phyloP scores from a whole-genome alignment of 345 rosid species.

The Bretschneidera sinensis region DNA sequence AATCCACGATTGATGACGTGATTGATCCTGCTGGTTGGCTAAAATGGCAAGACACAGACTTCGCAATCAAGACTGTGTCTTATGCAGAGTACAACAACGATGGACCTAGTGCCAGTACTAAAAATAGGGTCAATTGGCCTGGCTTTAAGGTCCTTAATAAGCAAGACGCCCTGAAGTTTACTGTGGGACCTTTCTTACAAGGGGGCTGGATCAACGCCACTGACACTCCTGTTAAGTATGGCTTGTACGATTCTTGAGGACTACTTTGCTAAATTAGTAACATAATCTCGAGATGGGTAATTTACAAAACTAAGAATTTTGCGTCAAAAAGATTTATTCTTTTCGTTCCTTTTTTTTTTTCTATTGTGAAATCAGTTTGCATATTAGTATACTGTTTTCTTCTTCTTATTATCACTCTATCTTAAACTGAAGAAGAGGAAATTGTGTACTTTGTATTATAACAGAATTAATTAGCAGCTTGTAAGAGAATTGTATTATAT shows the following conservation, averaged over 20 bases:
- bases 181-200: slow-evolving; percentile 54
- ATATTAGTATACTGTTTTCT: too few species aligned
- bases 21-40: slow-evolving; percentile 77
- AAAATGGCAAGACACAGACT: slow-evolving; percentile 47
- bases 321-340: neutral
- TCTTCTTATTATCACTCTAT: neutral
- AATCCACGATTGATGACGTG: slow-evolving; percentile 53
- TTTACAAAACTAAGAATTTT: too few species aligned
- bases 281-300: too few species aligned
- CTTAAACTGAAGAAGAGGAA: neutral
- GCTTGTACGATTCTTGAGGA: slow-evolving; percentile 25
- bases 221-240: slow-evolving; percentile 38
- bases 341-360: neutral
- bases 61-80: slow-evolving; percentile 43
- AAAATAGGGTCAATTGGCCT: slow-evolving; percentile 64
- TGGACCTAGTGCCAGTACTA: slow-evolving; percentile 48
- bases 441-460: too few species aligned
- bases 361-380: too few species aligned
- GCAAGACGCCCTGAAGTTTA: slow-evolving; percentile 50
- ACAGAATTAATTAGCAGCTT: too few species aligned
- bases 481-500: too few species aligned
- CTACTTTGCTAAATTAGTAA: too few species aligned
- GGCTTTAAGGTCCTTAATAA: slow-evolving; percentile 47
- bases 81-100: slow-evolving; percentile 69
- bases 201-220: slow-evolving; percentile 47